Conservation (phyloP, 2,329 filamentous ascomycete genomes). For the Orbilia oligospora region DNA sequence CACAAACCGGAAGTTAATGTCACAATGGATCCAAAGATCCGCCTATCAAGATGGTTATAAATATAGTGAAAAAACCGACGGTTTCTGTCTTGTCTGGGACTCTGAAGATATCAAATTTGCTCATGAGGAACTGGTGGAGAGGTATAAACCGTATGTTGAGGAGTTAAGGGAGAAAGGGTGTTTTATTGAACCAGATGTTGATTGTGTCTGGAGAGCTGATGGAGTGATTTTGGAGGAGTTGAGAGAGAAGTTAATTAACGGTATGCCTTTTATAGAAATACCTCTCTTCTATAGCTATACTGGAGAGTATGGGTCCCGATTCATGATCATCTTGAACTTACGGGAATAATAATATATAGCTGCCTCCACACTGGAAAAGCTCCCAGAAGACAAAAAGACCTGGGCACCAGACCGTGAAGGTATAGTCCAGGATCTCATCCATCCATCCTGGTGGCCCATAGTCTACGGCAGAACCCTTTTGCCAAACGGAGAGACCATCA, state of each 20-base stretch:
- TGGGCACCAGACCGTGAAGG: slow-evolving; percentile 68
- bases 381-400: too few species aligned
- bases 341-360: too few species aligned
- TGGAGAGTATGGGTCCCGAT: not conserved
- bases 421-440: slow-evolving; percentile 75
- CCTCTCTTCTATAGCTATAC: not conserved
- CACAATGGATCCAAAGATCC: not conserved
- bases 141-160: slow-evolving; percentile 11
- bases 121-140: not conserved
- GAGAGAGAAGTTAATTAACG: slow-evolving; percentile 23
- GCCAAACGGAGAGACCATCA: not conserved
- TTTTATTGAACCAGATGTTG: slow-evolving; percentile 33
- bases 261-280: not conserved
- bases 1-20: too few species aligned
- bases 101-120: slow-evolving; percentile 4
- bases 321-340: too few species aligned
- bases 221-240: slow-evolving; percentile 24
- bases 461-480: slow-evolving; percentile 68
- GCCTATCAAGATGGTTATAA: not conserved
- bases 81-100: not conserved
- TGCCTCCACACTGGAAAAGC: slow-evolving; percentile 70
- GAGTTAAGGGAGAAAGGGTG: slow-evolving; percentile 3
- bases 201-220: slow-evolving; percentile 37
- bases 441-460: slow-evolving; percentile 76
- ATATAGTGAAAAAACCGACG: not conserved